Evolutionary conservation across 2,329 filamentous ascomycete species (phyloP).

Genomic region (Pseudophaeomoniella oleicola): DNA sequence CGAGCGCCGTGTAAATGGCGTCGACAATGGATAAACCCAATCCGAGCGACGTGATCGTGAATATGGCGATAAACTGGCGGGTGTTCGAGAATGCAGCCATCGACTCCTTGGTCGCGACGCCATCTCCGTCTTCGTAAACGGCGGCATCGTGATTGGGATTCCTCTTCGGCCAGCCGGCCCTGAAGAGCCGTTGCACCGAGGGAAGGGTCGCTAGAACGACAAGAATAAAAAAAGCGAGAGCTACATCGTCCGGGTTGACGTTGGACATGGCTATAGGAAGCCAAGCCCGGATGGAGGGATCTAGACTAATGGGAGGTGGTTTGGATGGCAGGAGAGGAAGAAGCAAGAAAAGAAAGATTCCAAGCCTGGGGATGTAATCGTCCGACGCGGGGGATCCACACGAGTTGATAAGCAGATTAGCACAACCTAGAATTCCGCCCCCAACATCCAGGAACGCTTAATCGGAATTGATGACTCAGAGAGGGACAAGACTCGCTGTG

Average conservation of each 20-base stretch:
- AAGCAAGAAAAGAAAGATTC: too few relatives aligned
- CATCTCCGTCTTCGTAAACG: conserved; percentile 56
- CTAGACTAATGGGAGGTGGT: too few relatives aligned
- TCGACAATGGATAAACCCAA: conserved; percentile 41
- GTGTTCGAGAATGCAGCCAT: conserved; percentile 47
- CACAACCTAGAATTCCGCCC: too few relatives aligned
- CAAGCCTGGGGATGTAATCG: too few relatives aligned
- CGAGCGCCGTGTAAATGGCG: conserved; percentile 35
- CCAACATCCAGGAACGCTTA: too few relatives aligned
- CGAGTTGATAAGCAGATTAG: too few relatives aligned
- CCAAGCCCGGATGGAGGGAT: too few relatives aligned
- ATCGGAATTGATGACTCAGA: too few relatives aligned
- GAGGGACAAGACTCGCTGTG: too few relatives aligned
- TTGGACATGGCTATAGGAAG: not conserved
- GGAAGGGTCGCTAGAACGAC: not conserved
- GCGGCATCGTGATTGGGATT: conserved; percentile 15
- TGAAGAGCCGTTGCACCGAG: not conserved
- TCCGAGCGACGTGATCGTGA: conserved; percentile 40
- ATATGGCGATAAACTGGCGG: conserved; percentile 39
- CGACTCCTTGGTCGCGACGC: conserved; percentile 50
- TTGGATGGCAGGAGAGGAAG: too few relatives aligned
- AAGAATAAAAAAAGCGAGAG: not conserved
- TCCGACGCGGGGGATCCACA: too few relatives aligned
- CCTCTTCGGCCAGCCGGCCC: not conserved
- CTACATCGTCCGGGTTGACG: not conserved